Evolutionary conservation across 176 grass and related monocot species (phyloP).

Genomic region (Carex myosuroides): DNA sequence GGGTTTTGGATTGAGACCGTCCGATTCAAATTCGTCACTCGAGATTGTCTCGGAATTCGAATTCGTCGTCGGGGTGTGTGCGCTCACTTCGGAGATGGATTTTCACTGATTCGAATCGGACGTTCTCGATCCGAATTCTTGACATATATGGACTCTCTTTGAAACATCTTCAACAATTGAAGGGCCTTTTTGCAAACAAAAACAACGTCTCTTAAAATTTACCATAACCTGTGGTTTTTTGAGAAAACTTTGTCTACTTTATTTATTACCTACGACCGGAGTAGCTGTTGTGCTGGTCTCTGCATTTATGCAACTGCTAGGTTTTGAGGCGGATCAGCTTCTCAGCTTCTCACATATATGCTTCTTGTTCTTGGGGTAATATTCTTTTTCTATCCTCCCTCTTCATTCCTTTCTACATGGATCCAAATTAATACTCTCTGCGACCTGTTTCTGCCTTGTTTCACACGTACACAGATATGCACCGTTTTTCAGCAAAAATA

Average conservation of each 20-base stretch:
- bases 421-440: not conserved
- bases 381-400: not conserved
- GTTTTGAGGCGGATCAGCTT: not conserved
- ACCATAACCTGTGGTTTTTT: not conserved
- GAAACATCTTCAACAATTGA: not conserved
- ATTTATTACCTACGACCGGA: not conserved
- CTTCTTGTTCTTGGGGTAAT: not conserved
- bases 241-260: not conserved
- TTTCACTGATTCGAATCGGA: too few species aligned
- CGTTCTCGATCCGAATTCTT: too few species aligned
- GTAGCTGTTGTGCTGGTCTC: not conserved
- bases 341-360: not conserved
- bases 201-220: not conserved
- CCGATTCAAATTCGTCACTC: too few species aligned
- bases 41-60: too few species aligned
- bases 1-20: too few species aligned
- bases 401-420: conserved; percentile 2
- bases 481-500: not conserved
- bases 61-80: too few species aligned
- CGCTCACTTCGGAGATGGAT: too few species aligned
- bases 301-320: not conserved
- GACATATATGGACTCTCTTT: too few species aligned
- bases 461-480: not conserved
- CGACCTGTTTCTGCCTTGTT: not conserved
- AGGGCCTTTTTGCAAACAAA: not conserved